Evolutionary conservation across 2,329 filamentous ascomycete species (phyloP), one percentile per base, ranked within the genome.

Genomic region (Thyridium curvatum): DNA sequence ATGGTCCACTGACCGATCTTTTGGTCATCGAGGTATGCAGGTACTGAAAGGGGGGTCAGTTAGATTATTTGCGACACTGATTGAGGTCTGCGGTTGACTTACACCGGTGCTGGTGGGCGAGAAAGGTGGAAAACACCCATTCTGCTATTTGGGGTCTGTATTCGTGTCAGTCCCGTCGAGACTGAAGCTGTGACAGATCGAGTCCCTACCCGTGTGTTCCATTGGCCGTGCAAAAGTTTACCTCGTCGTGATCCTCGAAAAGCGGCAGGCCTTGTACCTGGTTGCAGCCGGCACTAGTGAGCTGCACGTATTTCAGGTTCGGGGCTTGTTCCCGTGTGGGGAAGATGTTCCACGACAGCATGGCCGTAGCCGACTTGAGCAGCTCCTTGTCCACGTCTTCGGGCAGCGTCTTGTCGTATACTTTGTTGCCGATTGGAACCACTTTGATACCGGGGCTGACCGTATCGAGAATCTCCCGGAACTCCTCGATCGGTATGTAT

Each of bases 61-160:
- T 10, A 10, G 21, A n/a, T n/a, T n/a, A n/a, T n/a, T 26, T 26
- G 21, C 21, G 6, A n/a, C 21, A 26, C 10, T 26, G 21, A 26
- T 6, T 26, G 21, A 26, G 6, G 10, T 10, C 6, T 26, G 6
- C 10, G 21, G 3, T 37, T n/a, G 31, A 57, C 68, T 44, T 50
- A 73, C 71, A 51, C 3, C 54, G 51, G 40, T 74, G 71, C 45
- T 74, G 66, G 36, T 66, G 62, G 1, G 69, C 61, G 3, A 77
- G 55, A 46, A 66, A 77, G 0, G 71, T 76, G 16, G 60, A 54
- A 17, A 77, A 66, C 7, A 77, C 62, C 74, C 74, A 78, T 52
- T 78, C 74, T 0, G 72, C 58, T 43, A 77, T 78, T 47, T 77
- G 73, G 3, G 73, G 72, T 2, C 72, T 75, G 34, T 7, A 3